Base-by-base conservation (phyloP, 345 rosid species). In the Linum lewisii region DNA sequence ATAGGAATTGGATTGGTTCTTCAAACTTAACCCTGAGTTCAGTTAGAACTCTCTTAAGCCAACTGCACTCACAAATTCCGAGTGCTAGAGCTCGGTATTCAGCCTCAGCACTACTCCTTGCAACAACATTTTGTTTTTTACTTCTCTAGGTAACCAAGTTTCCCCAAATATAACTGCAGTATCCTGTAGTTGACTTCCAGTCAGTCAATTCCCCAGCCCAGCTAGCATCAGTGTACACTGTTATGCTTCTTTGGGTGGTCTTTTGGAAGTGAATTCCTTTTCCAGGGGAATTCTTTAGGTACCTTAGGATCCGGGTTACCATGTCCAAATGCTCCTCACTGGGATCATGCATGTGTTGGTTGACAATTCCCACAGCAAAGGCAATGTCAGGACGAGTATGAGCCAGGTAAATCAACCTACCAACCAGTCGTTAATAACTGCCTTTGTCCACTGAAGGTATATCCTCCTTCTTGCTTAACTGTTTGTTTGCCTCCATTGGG, bases 91-190 rank as follows among this genome's bases (percentile, higher is more conserved):
- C 11, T 13, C 10, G 1, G 24, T 19, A 59, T 14, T 59, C 19
- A 22, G 20, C 32, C 3, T 59, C 11, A 19, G 13, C 13, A 59
- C 13, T 38, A 21, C 20, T 36, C 1, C 21, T 7, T 8, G 32
- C 18, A 36, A 59, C 20, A 7, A 38, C 51, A 15, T 59, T 20
- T 22, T 59, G 1, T 26, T 59, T 59, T 13, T 38, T 59, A 38
- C 51, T 59, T 10, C 51, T 59, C 62, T 1, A 37, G 11, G 34
- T 21, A 21, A 36, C 62, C 8, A 58, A 11, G 23, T 58, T 58
- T 1, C 55, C 55, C 21, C 55, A 8, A 51, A 51, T 8, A 9
- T n/a, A 51, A n/a, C 23, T 16, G 3, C 20, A 18, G 23, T 51
- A 51, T 3, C 55, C 22, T 51, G 9, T 18, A n/a, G 55, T 51